Base-by-base conservation (phyloP, 306 rosid genomes). In the Glycine soja region DNA sequence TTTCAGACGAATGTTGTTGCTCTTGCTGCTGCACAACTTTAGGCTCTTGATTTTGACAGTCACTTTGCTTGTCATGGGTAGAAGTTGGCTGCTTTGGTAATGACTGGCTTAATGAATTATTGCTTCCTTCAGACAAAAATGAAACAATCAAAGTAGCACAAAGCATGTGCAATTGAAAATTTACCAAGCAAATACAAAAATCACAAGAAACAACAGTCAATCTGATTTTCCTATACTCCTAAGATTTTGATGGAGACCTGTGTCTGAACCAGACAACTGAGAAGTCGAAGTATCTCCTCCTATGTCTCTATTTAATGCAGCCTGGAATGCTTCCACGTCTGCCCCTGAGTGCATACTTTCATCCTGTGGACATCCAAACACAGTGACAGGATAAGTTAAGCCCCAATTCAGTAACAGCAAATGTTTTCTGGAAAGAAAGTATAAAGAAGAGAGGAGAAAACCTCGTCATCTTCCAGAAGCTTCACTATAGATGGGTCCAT, bases 401-500 rank as follows among this genome's bases (percentile, higher is more conserved):
- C 61, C 53, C 47, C 38, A 53, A 75, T 65, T 73, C 47, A 38
- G 45, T 58, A 73, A 58, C 19, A 61, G 5, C 10, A 66, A 3
- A 53, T 71, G 18, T 66, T 82, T 75, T 48, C 13, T 34, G n/a
- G 32, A 74, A 42, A 56, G 19, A 78, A 38, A 64, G 32, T 72
- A 57, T 56, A 80, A 52, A 74, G 30, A 47, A 18, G 67, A 69
- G 70, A 81, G 76, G 24, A 65, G 6, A 63, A 78, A 76, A 94
- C 97, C 93, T 94, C 98, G 4, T 92, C 98, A 74, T 92, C 98
- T 74, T 94, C 98, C 58, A 94, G 90, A 72, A 94, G 94, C 90
- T 94, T 92, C 90, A 94, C 88, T 70, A 94, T 90, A 24, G 96
- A 92, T 6, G 94, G 97, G 82, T 92, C 98, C 98, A 92, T 94